Conservation (phyloP, 1,139 yeast genomes). For the Petasospora fabianii region DNA sequence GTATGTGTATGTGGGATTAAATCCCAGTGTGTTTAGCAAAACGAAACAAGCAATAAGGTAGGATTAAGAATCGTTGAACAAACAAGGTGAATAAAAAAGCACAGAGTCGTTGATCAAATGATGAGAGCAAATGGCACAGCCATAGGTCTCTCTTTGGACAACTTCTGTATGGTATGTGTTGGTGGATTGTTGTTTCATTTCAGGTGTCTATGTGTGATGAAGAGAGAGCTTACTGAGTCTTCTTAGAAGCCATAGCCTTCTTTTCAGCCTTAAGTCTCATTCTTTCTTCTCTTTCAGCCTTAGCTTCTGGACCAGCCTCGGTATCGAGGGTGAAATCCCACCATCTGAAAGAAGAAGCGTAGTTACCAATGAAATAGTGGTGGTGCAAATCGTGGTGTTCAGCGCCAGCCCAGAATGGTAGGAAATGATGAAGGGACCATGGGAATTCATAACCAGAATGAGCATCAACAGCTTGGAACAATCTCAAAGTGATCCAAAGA, state of each 20-base stretch:
- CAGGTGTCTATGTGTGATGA: not conserved
- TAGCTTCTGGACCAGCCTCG: constrained; percentile 46
- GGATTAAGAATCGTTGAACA: too few species aligned
- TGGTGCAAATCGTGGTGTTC: constrained; percentile 93
- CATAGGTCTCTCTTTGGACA: too few species aligned
- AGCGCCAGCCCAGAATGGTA: constrained; percentile 93
- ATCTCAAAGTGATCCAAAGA: constrained; percentile 70
- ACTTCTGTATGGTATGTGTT: too few species aligned
- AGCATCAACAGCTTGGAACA: constrained; percentile 85
- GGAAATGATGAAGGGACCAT: constrained; percentile 76
- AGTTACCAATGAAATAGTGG: constrained; percentile 70
- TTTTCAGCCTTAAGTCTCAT: constrained; percentile 27
- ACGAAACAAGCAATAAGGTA: not conserved
- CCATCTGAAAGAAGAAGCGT: constrained; percentile 82
- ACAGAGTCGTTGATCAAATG: too few species aligned
- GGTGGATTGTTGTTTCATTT: not conserved
- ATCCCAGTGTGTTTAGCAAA: too few species aligned
- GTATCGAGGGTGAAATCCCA: constrained; percentile 74
- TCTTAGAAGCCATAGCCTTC: constrained; percentile 15
- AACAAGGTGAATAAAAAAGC: too few species aligned
- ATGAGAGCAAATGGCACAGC: too few species aligned
- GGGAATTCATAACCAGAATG: constrained; percentile 94
- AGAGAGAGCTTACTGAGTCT: constrained; percentile 6
- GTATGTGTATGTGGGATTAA: too few species aligned
- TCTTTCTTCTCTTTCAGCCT: constrained; percentile 30